Evolutionary conservation across 495 filamentous ascomycete genomes (phyloP).

Genomic region (Penicillium alfredii): DNA sequence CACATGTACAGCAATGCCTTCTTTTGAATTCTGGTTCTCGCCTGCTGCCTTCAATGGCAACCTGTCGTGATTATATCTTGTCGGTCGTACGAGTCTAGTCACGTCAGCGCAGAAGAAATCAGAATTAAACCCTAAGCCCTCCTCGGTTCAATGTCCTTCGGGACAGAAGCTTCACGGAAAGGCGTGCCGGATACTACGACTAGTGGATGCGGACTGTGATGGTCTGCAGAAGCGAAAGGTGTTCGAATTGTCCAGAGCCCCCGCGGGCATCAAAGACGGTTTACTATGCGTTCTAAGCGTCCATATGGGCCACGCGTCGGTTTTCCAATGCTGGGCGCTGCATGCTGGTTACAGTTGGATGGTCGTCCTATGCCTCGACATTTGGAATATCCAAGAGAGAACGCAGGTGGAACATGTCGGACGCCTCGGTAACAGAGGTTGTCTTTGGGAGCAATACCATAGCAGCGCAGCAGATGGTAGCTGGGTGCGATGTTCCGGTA

Average conservation of each 20-base stretch:
- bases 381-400: conserved; percentile 22
- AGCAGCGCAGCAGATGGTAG: conserved; percentile 13
- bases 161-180: conserved; percentile 35
- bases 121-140: conserved; percentile 40
- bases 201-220: conserved; percentile 25
- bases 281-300: conserved; percentile 37
- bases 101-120: conserved; percentile 18
- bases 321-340: conserved; percentile 40
- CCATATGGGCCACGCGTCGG: conserved; percentile 39
- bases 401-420: conserved; percentile 34
- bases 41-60: conserved; percentile 14
- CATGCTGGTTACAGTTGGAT: conserved; percentile 37
- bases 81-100: neutral
- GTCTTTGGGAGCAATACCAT: conserved; percentile 25
- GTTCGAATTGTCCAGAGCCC: conserved; percentile 35
- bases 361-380: conserved; percentile 27
- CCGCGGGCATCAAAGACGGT: conserved; percentile 35
- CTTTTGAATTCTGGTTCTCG: conserved; percentile 21
- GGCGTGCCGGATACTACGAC: conserved; percentile 31
- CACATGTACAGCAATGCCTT: conserved; percentile 32
- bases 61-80: conserved; percentile 4
- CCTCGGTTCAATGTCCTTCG: conserved; percentile 26
- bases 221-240: conserved; percentile 32
- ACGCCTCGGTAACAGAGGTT: conserved; percentile 22
- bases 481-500: conserved; percentile 10